Conservation (phyloP, 352 stramenopile species). For the Pythium plurisporium region DNA sequence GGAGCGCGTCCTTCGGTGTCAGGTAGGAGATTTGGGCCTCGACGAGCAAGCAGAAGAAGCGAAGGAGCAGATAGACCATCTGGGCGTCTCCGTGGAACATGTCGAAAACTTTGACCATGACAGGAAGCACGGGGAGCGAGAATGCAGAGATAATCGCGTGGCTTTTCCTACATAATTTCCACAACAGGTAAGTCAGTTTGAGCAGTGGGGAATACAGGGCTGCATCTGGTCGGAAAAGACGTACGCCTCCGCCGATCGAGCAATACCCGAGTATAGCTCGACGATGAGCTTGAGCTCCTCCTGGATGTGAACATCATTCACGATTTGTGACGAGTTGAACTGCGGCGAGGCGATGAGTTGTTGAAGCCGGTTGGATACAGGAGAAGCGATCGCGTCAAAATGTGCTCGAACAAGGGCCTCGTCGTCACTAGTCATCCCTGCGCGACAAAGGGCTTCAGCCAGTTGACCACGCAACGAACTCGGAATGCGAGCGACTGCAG, state of each 20-base stretch:
- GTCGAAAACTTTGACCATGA: constrained; percentile 74
- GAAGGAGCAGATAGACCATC: constrained; percentile 67
- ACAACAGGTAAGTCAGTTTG: too few relatives aligned
- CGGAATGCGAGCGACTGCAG: constrained; percentile 54
- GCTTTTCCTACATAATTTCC: constrained; percentile 33
- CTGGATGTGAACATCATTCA: constrained; percentile 61
- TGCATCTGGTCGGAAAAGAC: constrained; percentile 14
- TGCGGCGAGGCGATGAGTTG: constrained; percentile 49
- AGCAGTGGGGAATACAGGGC: too few relatives aligned
- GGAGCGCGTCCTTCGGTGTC: constrained; percentile 53
- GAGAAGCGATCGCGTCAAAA: constrained; percentile 53
- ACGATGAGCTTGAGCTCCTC: constrained; percentile 76
- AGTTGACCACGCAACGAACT: constrained; percentile 53
- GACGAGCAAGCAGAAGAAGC: constrained; percentile 77
- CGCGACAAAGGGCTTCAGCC: constrained; percentile 65
- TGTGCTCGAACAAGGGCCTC: constrained; percentile 33
- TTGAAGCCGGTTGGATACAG: constrained; percentile 46
- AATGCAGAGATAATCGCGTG: constrained; percentile 59
- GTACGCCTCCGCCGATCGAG: constrained; percentile 63
- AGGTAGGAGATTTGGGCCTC: constrained; percentile 82
- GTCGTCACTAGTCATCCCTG: constrained; percentile 58
- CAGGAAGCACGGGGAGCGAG: constrained; percentile 59
- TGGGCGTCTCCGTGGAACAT: constrained; percentile 69
- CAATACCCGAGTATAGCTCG: constrained; percentile 75
- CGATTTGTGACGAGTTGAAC: constrained; percentile 54